A percentile compares a stretch with the other conserved stretches of the same genome.
phyloP scores from a whole-genome alignment of 2,329 filamentous ascomycete species.

The Colletotrichum limetticola region DNA sequence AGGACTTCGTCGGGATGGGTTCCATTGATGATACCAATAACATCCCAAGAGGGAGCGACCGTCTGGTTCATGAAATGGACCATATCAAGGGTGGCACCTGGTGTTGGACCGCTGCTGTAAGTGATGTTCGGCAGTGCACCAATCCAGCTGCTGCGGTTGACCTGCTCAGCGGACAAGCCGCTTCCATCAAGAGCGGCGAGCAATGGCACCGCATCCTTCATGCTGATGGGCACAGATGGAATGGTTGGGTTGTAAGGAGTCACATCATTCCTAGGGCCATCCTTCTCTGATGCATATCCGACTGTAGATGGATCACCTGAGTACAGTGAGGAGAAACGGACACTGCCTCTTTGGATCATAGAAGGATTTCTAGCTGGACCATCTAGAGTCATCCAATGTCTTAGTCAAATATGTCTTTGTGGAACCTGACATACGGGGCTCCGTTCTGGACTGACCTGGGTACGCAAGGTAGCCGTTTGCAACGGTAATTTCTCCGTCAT shows the following conservation, averaged over 20 bases:
- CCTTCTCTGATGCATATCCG: constrained; percentile 21
- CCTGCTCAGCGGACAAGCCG: constrained; percentile 9
- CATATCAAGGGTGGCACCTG: constrained; percentile 20
- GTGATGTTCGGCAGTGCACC: constrained; percentile 23
- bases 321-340: constrained; percentile 21
- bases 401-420: neutral
- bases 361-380: constrained; percentile 18
- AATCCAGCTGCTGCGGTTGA: constrained; percentile 20
- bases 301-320: constrained; percentile 21
- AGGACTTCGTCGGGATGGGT: constrained; percentile 54
- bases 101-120: constrained; percentile 20
- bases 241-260: constrained; percentile 22
- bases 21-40: constrained; percentile 53
- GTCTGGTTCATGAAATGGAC: constrained; percentile 28
- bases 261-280: constrained; percentile 18
- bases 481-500: constrained; percentile 25
- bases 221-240: constrained; percentile 18
- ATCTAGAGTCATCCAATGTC: neutral
- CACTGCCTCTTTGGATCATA: constrained; percentile 28
- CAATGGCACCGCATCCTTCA: constrained; percentile 17
- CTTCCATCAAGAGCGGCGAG: constrained; percentile 16
- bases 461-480: constrained; percentile 23
- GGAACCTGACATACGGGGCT: neutral
- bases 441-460: neutral
- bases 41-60: constrained; percentile 39